Evolutionary conservation across 805 yeast genomes (phyloP).

Genomic region (Allodekkera sacchari): DNA sequence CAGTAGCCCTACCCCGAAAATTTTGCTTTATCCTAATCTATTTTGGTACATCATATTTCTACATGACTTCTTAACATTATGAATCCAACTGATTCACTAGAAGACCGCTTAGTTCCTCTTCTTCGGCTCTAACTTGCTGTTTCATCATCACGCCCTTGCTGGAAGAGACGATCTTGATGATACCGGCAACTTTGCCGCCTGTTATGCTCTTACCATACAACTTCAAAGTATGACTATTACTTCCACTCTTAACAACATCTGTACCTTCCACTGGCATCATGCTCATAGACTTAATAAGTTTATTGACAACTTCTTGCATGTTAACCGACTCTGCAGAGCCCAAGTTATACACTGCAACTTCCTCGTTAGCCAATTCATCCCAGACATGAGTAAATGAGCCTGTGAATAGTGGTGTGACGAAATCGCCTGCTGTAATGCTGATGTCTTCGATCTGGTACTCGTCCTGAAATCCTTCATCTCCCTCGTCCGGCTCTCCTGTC

Average conservation of each 20-base stretch:
- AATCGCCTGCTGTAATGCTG: slow-evolving; percentile 72
- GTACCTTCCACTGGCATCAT: slow-evolving; percentile 70
- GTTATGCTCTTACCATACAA: slow-evolving; percentile 71
- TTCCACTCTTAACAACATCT: slow-evolving; percentile 50
- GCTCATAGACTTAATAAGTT: slow-evolving; percentile 44
- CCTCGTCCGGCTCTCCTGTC: slow-evolving; percentile 57
- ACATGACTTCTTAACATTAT: no score
- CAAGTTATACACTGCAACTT: slow-evolving; percentile 59
- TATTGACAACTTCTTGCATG: slow-evolving; percentile 49
- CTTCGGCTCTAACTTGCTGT: slow-evolving; percentile 51
- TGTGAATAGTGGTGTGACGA: slow-evolving; percentile 64
- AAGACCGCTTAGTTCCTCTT: slow-evolving; percentile 37
- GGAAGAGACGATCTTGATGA: slow-evolving; percentile 40
- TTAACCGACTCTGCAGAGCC: slow-evolving; percentile 31
- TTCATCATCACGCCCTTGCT: slow-evolving; percentile 45
- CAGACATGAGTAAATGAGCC: slow-evolving; percentile 67
- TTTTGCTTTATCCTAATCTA: no score
- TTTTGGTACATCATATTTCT: no score
- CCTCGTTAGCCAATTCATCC: slow-evolving; percentile 63
- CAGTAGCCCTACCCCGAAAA: no score
- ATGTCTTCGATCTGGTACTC: slow-evolving; percentile 86
- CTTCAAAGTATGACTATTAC: slow-evolving; percentile 62
- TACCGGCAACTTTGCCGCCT: slow-evolving; percentile 43
- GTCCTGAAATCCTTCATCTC: slow-evolving; percentile 82
- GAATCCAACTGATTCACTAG: slow-evolving; percentile 43